A percentile compares a stretch with the other conserved stretches of the same genome.
phyloP scores from a whole-genome alignment of 2,329 filamentous ascomycete species.

The Epichloe baconii region DNA sequence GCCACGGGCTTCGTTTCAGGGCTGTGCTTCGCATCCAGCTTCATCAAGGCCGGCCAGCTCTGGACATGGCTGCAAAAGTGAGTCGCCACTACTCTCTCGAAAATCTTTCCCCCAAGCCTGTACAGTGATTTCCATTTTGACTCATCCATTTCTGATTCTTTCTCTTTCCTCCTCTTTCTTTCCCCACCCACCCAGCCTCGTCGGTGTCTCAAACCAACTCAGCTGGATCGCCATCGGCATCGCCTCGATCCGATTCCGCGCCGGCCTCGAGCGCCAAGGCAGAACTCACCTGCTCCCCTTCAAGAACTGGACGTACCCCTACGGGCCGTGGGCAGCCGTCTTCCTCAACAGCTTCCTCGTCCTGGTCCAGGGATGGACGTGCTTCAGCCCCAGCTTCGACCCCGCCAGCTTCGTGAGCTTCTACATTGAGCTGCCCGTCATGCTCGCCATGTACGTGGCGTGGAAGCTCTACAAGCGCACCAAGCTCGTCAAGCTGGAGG shows the following conservation, averaged over 20 bases:
- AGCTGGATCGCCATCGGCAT: slow-evolving; percentile 53
- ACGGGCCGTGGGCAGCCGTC: slow-evolving; percentile 43
- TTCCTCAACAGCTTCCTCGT: slow-evolving; percentile 46
- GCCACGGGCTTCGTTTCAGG: slow-evolving; percentile 42
- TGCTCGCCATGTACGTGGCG: slow-evolving; percentile 48
- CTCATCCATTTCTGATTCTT: background rate
- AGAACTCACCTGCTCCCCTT: slow-evolving; percentile 48
- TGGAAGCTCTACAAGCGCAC: slow-evolving; percentile 63
- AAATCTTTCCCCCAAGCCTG: background rate
- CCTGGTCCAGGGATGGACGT: slow-evolving; percentile 50
- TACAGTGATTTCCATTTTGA: background rate
- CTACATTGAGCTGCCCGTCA: slow-evolving; percentile 50
- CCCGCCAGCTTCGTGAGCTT: slow-evolving; percentile 48
- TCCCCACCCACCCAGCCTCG: slow-evolving; percentile 28
- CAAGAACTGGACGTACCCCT: slow-evolving; percentile 54
- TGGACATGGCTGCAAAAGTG: slow-evolving; percentile 57
- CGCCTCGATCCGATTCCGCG: slow-evolving; percentile 51
- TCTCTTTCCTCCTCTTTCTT: background rate
- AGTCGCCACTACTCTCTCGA: slow-evolving; percentile 6
- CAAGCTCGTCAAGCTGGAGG: slow-evolving; percentile 37
- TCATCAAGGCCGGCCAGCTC: slow-evolving; percentile 50
- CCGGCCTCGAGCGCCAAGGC: slow-evolving; percentile 41
- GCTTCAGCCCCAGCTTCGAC: slow-evolving; percentile 45
- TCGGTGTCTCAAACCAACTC: slow-evolving; percentile 55
- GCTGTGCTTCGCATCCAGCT: slow-evolving; percentile 51